These are phyloP conservation scores for Prunus salicina DNA, from an alignment of 306 rosid species.

Conservation along the genomic window DNA sequence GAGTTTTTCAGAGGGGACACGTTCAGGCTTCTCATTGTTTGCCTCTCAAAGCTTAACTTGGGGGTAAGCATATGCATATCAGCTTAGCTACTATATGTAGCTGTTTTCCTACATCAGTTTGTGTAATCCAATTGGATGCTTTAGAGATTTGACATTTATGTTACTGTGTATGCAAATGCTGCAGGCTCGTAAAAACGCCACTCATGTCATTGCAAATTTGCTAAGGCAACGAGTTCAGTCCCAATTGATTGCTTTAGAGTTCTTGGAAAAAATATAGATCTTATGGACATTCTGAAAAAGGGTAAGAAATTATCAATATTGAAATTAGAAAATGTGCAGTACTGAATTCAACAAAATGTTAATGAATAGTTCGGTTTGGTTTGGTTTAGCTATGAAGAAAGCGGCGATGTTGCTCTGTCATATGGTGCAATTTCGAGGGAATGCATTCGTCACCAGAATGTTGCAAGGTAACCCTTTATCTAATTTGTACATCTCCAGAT, in stretches of 20 bases:
- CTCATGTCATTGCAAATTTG: slow-evolving; percentile 62
- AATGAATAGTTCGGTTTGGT: not conserved
- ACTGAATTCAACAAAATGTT: not conserved
- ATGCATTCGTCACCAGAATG: slow-evolving; percentile 39
- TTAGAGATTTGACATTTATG: not conserved
- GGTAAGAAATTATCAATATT: slow-evolving; percentile 31
- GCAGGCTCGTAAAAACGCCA: slow-evolving; percentile 58
- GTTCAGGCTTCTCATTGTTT: slow-evolving; percentile 43
- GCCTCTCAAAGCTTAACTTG: slow-evolving; percentile 43
- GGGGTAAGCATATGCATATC: slow-evolving; percentile 41
- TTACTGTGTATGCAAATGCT: not conserved
- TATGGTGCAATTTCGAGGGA: slow-evolving; percentile 41
- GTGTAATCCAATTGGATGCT: not conserved
- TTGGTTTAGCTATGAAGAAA: slow-evolving; percentile 32
- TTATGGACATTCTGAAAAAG: slow-evolving; percentile 46
- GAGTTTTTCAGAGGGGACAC: slow-evolving; percentile 63
- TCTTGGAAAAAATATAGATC: slow-evolving; percentile 55
- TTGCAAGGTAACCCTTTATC: slow-evolving; percentile 28
- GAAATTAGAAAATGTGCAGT: not conserved
- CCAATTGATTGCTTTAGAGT: slow-evolving; percentile 46
- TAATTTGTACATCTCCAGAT: not conserved
- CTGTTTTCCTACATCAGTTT: not conserved
- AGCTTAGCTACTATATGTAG: not conserved
- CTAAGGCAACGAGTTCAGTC: slow-evolving; percentile 56
- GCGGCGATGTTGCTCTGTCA: slow-evolving; percentile 32